These are phyloP conservation scores for Bromus sterilis DNA, from an alignment of 176 grass and related monocot species.

Conservation along the genomic window DNA sequence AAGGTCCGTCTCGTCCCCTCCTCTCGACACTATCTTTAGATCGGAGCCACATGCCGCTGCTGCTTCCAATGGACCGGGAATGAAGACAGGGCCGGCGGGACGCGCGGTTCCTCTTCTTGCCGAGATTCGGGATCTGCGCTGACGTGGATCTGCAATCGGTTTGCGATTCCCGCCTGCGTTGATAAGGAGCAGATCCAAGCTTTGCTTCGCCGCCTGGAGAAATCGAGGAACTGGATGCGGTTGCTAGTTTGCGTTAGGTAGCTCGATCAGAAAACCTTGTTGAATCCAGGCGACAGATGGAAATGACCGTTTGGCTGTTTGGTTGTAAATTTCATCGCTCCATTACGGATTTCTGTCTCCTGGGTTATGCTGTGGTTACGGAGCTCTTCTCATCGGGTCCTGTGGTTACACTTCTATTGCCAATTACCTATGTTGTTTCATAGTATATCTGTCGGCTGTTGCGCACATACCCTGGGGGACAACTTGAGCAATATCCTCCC, in stretches of 20 bases:
- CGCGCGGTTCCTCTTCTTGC: background rate
- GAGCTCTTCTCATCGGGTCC: no score
- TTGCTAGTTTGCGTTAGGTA: background rate
- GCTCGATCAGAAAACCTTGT: background rate
- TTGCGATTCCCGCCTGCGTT: background rate
- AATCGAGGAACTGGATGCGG: background rate
- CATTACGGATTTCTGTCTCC: background rate
- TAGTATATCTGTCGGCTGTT: background rate
- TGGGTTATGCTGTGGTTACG: background rate
- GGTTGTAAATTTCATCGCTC: background rate
- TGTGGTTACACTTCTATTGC: no score
- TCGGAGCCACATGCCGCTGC: background rate
- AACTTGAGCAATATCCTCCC: background rate
- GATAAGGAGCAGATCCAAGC: conserved; percentile 23
- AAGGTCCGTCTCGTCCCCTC: conserved; percentile 34
- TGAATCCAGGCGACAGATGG: background rate
- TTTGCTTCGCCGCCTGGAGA: background rate
- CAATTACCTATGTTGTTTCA: background rate
- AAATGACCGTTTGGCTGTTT: background rate
- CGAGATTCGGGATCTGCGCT: conserved; percentile 24
- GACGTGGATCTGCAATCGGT: background rate
- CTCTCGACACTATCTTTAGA: background rate
- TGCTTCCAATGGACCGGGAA: background rate
- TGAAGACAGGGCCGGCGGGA: background rate
- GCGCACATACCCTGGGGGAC: background rate